Base-by-base conservation (phyloP, 768 basidiomycete genomes). In the Russula virescens region DNA sequence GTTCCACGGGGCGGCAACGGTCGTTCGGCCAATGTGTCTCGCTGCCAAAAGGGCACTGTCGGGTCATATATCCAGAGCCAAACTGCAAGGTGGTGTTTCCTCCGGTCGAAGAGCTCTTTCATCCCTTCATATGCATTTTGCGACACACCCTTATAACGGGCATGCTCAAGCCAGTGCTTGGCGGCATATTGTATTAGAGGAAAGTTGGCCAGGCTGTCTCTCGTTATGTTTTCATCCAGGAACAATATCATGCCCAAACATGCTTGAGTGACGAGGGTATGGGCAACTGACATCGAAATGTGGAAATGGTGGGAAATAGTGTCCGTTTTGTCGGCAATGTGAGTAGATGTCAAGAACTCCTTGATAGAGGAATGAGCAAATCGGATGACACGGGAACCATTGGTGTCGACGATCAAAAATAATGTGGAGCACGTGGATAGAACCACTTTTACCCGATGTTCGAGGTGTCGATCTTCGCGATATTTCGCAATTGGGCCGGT, bases 51-150 rank as follows among this genome's bases (percentile, higher is more conserved):
- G 5, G 2, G 11, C 16, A 18, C 42, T 19, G 14, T 8, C 21
- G 28, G 26, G 7, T 48, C 56, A 4, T 57, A 35, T 35, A 57
- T 48, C 56, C 34, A 48, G 21, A 57, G 16, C 56, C 56, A 57
- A 31, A 38, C 23, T 1, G 7, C 1, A 25, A 57, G 16, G 18
- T 57, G 46, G 2, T 21, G 46, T 6, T 38, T 48, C 2, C 7
- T 18, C 2, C 46, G 34, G 21, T 56, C 23, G 14, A 56, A 47
- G 1, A 56, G n/a, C 9, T 9, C 14, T 34, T 56, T 46, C 55
- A 35, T 57, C 4, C 46, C 46, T 9, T 35, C 56, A 5, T 25
- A 16, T 18, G 34, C 21, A 1, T 8, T 10, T 47, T 14, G n/a
- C 4, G 46, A 57, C 26, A 51, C 58, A 11, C 26, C 25, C 38